These are phyloP conservation scores for Peronospora farinosa DNA, from an alignment of 352 stramenopile genomes.

Conservation along the genomic window DNA sequence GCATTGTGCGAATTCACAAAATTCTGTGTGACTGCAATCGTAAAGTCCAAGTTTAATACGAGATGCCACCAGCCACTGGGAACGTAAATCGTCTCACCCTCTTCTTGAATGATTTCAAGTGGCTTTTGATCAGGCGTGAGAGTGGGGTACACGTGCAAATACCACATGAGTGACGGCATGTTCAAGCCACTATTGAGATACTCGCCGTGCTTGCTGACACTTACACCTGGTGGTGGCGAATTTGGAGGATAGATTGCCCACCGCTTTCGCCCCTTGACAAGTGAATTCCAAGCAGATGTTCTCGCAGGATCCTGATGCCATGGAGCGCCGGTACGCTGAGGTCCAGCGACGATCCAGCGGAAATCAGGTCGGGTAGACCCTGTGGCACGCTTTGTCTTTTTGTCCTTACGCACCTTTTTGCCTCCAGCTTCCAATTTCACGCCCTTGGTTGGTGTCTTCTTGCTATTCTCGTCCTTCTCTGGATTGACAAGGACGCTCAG, in stretches of 20 bases:
- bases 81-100: conserved; percentile 95
- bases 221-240: conserved; percentile 61
- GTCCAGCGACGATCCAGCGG: conserved; percentile 80
- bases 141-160: conserved; percentile 80
- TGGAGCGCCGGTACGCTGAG: conserved; percentile 83
- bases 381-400: conserved; percentile 30
- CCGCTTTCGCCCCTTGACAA: conserved; percentile 91
- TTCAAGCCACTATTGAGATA: conserved; percentile 54
- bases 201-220: conserved; percentile 42
- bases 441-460: conserved; percentile 8
- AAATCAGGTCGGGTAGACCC: conserved; percentile 54
- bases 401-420: conserved; percentile 35
- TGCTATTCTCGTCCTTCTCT: conserved; percentile 22
- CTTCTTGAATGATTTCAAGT: conserved; percentile 83
- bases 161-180: conserved; percentile 83
- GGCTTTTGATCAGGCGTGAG: conserved; percentile 64
- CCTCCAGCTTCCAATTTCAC: conserved; percentile 32
- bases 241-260: conserved; percentile 94
- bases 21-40: conserved; percentile 95
- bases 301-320: conserved; percentile 94
- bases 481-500: conserved; percentile 32
- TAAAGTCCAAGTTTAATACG: conserved; percentile 93
- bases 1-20: conserved; percentile 86
- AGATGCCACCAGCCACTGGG: conserved; percentile 96
- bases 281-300: conserved; percentile 94